Evolutionary conservation across 2,329 filamentous ascomycete species (phyloP), one percentile per base, ranked within the genome.

Genomic region (Aspergillus tanneri): DNA sequence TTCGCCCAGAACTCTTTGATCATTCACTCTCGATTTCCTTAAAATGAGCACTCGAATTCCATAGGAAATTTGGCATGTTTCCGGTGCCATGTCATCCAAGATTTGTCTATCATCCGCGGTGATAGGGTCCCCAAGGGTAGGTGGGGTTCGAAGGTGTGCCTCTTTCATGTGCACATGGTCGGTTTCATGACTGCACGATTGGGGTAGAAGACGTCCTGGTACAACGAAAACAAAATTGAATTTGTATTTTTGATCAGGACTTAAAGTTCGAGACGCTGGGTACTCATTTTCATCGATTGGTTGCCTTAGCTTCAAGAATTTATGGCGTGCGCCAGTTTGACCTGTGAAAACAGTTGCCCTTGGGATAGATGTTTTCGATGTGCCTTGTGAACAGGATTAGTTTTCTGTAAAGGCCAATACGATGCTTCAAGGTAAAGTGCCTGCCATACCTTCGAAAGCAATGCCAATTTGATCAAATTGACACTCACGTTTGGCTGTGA

Each of bases 281-380:
- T 39, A 39, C 12, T 8, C 19, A 12, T 39, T 21, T 24, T 18
- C 10, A 8, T 39, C 18, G 10, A 39, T 39, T 4, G 36, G 36
- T 25, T 39, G 36, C 3, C 36, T 18, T 6, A 25, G 21, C 9
- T 21, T 8, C 24, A 39, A 12, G 12, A 39, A 39, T 2, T 18
- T 22, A 25, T 39, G 36, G 6, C n/a, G 36, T 3, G 36, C 36
- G 36, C 9, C 21, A 14, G 19, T 39, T 5, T 23, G 18, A 7
- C 36, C 36, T 4, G 14, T 9, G 16, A 36, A 12, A 10, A 10
- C n/a, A 19, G 3, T 16, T 14, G 34, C n/a, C 9, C 35, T 19
- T 19, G 21, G 16, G 16, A 38, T n/a, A 21, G 35, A 38, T 28
- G 75, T 70, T 55, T 84, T 84, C 54, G 72, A 73, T 16, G 63